phyloP scores from a whole-genome alignment of 2,329 filamentous ascomycete genomes.

The Pseudogymnoascus sp. region DNA sequence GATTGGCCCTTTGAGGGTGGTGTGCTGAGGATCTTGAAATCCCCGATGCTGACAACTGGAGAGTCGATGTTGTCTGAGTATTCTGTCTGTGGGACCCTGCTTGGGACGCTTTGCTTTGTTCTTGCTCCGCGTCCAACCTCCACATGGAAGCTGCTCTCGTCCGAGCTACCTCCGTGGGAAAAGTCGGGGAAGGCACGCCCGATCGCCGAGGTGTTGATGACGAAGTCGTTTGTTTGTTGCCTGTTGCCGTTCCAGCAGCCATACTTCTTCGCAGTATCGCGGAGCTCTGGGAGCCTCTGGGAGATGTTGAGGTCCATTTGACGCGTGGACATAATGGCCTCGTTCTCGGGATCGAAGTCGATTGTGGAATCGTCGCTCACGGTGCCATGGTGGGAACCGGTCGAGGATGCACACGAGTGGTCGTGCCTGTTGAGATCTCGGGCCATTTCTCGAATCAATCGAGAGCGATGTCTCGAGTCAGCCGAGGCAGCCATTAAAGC shows the following conservation, averaged over 20 bases:
- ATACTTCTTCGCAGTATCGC: conserved; percentile 28
- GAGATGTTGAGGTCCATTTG: conserved; percentile 14
- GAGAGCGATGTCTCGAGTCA: conserved; percentile 13
- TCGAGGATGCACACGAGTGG: conserved; percentile 20
- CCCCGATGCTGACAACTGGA: conserved; percentile 37
- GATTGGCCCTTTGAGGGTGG: conserved; percentile 7
- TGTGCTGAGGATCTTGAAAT: conserved; percentile 33
- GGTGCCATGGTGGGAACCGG: conserved; percentile 25
- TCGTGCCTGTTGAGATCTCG: conserved; percentile 14
- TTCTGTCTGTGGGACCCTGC: conserved; percentile 28
- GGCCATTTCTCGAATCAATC: conserved; percentile 18
- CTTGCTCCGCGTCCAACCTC: conserved; percentile 43
- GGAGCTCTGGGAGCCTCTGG: conserved; percentile 22
- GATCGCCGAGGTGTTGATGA: conserved; percentile 35
- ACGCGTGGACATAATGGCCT: conserved; percentile 21
- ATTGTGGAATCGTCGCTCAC: conserved; percentile 20
- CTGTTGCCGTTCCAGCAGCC: conserved; percentile 24
- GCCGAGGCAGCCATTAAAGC: conserved; percentile 12
- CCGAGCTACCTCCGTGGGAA: conserved; percentile 33
- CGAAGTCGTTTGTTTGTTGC: conserved; percentile 29
- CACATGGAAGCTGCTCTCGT: conserved; percentile 35
- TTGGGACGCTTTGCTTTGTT: conserved; percentile 17
- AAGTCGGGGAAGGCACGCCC: conserved; percentile 40
- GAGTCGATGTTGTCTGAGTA: conserved; percentile 37
- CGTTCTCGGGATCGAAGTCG: conserved; percentile 19